Conservation (phyloP, 768 basidiomycete genomes). For the Trametes cingulata region DNA sequence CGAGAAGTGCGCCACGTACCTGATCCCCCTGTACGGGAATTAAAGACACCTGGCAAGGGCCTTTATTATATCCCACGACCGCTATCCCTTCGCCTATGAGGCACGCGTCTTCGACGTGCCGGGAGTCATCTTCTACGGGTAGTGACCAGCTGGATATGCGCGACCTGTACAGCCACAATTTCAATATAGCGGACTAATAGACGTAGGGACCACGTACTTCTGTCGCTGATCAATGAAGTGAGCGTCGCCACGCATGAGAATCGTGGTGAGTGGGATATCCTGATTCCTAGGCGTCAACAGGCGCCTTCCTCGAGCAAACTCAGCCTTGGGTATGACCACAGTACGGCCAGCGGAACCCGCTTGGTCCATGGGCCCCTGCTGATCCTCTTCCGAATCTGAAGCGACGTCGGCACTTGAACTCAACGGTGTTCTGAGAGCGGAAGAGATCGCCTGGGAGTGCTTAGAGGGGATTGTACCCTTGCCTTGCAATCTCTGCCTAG, state of each 20-base stretch:
- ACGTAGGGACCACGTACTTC: slow-evolving; percentile 17
- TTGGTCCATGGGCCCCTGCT: background rate
- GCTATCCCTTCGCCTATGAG: slow-evolving; percentile 40
- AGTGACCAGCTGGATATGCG: slow-evolving; percentile 24
- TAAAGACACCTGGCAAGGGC: slow-evolving; percentile 45
- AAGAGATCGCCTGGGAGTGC: background rate
- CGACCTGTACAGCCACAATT: slow-evolving; percentile 18
- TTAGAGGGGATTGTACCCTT: background rate
- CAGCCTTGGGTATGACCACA: slow-evolving; percentile 28
- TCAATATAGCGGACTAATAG: slow-evolving; percentile 4
- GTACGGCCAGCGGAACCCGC: slow-evolving; percentile 11
- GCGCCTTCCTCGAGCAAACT: slow-evolving; percentile 28
- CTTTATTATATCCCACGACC: slow-evolving; percentile 44
- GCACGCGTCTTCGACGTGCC: slow-evolving; percentile 49
- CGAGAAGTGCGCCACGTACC: slow-evolving; percentile 17
- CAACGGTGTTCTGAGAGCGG: background rate
- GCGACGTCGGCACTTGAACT: slow-evolving; percentile 7
- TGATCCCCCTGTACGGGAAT: slow-evolving; percentile 34
- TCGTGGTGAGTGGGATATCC: slow-evolving; percentile 24
- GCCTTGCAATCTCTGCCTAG: background rate
- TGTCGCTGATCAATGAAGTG: slow-evolving; percentile 29
- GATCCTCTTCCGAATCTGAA: background rate
- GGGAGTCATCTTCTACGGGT: slow-evolving; percentile 12
- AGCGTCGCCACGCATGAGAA: slow-evolving; percentile 33
- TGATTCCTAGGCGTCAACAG: slow-evolving; percentile 24